These are phyloP conservation scores for Thalassiosira livingstoniorum DNA, from an alignment of 352 stramenopile genomes.

Conservation along the genomic window DNA sequence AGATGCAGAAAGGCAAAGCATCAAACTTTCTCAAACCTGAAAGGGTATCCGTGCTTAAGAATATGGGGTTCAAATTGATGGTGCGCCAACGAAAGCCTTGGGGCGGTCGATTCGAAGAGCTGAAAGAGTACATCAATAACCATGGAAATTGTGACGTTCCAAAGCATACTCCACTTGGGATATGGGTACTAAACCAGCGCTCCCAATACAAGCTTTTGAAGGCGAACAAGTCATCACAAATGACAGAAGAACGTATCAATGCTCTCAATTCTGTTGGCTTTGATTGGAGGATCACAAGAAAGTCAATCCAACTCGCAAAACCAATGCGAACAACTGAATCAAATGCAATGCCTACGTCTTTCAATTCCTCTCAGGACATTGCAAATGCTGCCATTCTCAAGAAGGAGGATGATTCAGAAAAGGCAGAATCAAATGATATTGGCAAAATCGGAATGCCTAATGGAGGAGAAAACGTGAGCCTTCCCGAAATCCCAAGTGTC, in stretches of 20 bases:
- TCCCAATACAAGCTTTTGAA: slow-evolving; percentile 49
- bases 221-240: slow-evolving; percentile 33
- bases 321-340: too few species aligned
- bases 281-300: slow-evolving; percentile 25
- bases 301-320: too few species aligned
- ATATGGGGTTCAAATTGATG: slow-evolving; percentile 47
- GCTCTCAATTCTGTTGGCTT: slow-evolving; percentile 42
- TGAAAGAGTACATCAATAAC: slow-evolving; percentile 28
- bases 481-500: too few species aligned
- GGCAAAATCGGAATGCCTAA: too few species aligned
- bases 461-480: too few species aligned
- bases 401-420: too few species aligned
- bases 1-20: slow-evolving; percentile 38
- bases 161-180: slow-evolving; percentile 42
- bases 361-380: too few species aligned
- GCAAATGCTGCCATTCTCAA: too few species aligned
- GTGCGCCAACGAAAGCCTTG: slow-evolving; percentile 42
- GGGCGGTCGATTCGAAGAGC: slow-evolving; percentile 36
- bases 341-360: too few species aligned
- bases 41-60: slow-evolving; percentile 30
- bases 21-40: slow-evolving; percentile 34
- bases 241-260: slow-evolving; percentile 43
- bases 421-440: too few species aligned
- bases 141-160: slow-evolving; percentile 52
- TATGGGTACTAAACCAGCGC: slow-evolving; percentile 55